Percentiles rank a stretch among this genome's conserved stretches.
These are phyloP conservation scores for Cardiospermum halicacabum DNA, from an alignment of 345 rosid species.

Conservation along the genomic window DNA sequence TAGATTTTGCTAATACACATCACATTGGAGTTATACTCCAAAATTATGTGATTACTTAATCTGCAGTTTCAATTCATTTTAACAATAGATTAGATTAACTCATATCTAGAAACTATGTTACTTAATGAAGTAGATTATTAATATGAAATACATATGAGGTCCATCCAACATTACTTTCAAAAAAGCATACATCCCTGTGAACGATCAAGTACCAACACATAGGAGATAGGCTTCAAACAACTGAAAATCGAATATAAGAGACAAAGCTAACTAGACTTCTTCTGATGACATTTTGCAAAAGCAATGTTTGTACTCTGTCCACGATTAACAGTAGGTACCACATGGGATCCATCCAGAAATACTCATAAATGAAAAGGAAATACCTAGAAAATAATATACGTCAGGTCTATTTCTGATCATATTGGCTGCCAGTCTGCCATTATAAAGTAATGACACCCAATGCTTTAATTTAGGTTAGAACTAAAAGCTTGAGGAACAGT, in stretches of 20 bases:
- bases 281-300: not conserved
- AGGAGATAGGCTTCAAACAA: not conserved
- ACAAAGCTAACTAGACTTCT: not conserved
- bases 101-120: not conserved
- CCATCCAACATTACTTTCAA: not conserved
- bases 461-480: not conserved
- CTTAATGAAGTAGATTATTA: not conserved
- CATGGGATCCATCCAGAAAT: not conserved
- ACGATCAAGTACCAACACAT: not conserved
- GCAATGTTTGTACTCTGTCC: not conserved
- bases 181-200: not conserved
- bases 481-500: not conserved
- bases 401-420: not conserved
- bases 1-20: not conserved
- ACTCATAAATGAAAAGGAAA: not conserved
- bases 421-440: too few relatives aligned
- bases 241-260: not conserved
- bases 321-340: not conserved
- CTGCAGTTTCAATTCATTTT: not conserved
- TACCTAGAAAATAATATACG: not conserved
- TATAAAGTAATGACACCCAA: not conserved
- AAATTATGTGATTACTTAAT: not conserved
- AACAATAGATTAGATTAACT: not conserved
- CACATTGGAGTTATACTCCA: not conserved
- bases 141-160: not conserved